A percentile compares a stretch with the other conserved stretches of the same genome.
phyloP scores from a whole-genome alignment of 305 asterid genomes.

The Rubia balearica region DNA sequence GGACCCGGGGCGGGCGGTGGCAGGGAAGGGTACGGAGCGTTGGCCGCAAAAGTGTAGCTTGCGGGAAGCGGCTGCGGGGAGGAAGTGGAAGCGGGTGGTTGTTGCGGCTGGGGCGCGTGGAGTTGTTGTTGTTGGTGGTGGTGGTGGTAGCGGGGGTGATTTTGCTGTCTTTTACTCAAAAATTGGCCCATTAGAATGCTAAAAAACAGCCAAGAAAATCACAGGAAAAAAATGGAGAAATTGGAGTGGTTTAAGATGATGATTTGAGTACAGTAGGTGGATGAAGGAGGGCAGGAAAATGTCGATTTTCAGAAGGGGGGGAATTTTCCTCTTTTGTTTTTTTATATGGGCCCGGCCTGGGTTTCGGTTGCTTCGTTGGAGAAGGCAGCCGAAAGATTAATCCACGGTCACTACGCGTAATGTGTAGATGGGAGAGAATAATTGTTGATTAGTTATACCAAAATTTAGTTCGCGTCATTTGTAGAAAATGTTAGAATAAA shows the following conservation, averaged over 20 bases:
- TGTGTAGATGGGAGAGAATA: not conserved
- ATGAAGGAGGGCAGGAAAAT: not conserved
- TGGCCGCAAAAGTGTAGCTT: slow-evolving; percentile 44
- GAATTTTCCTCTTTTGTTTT: slow-evolving; percentile 1
- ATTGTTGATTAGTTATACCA: not conserved
- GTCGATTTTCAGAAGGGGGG: not conserved
- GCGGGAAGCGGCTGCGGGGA: slow-evolving; percentile 23
- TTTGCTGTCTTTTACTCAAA: slow-evolving; percentile 46
- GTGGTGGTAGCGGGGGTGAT: slow-evolving; percentile 16
- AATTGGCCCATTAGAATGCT: slow-evolving; percentile 38
- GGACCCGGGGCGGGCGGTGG: slow-evolving; percentile 25
- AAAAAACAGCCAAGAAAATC: not conserved
- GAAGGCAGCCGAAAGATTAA: not conserved
- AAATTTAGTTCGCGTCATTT: not conserved
- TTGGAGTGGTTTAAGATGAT: not conserved
- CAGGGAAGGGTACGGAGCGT: slow-evolving; percentile 26
- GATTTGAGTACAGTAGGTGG: too few species aligned
- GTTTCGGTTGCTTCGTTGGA: not conserved
- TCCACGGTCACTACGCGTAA: not conserved
- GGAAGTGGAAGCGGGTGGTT: slow-evolving; percentile 18
- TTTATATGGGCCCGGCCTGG: not conserved
- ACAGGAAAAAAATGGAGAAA: not conserved
- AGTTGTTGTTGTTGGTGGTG: not conserved
- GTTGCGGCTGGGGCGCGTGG: slow-evolving; percentile 3
- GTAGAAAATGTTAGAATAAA: too few species aligned